Evolutionary conservation across 1,284 basidiomycete genomes (phyloP).

Genomic region (Ganoderma resinaceum): DNA sequence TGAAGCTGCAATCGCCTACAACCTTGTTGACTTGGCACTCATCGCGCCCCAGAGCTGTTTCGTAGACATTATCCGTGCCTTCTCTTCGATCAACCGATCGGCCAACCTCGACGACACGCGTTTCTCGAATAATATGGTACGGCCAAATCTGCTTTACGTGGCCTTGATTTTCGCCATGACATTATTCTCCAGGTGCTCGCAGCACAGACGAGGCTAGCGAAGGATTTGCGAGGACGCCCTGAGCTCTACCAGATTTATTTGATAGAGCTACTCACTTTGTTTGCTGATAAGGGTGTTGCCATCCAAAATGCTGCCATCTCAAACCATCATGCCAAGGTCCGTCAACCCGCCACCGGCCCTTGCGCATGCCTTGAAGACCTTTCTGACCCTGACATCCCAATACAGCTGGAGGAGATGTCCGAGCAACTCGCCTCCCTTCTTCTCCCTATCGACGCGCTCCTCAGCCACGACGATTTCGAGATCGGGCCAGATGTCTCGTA

Average conservation of each 20-base stretch:
- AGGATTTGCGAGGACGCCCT: conserved; percentile 74
- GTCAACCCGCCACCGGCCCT: conserved; percentile 38
- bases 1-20: conserved; percentile 91
- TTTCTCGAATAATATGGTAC: conserved; percentile 86
- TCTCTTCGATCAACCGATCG: conserved; percentile 87
- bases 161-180: neutral
- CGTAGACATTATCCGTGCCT: conserved; percentile 84
- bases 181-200: conserved; percentile 67
- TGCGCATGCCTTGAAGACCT: conserved; percentile 6
- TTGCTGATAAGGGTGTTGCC: conserved; percentile 91
- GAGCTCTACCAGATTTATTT: conserved; percentile 85
- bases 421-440: conserved; percentile 87
- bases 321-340: conserved; percentile 70
- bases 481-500: conserved; percentile 65
- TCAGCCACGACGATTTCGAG: conserved; percentile 80
- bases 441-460: conserved; percentile 89
- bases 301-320: conserved; percentile 83
- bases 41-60: conserved; percentile 82
- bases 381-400: conserved; percentile 17
- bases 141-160: neutral
- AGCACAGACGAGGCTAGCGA: conserved; percentile 88
- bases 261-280: conserved; percentile 86
- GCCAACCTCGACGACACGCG: conserved; percentile 87
- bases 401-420: conserved; percentile 82
- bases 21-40: conserved; percentile 90